phyloP scores from a whole-genome alignment of 805 yeast genomes.

The Metschnikowia lochheadii region DNA sequence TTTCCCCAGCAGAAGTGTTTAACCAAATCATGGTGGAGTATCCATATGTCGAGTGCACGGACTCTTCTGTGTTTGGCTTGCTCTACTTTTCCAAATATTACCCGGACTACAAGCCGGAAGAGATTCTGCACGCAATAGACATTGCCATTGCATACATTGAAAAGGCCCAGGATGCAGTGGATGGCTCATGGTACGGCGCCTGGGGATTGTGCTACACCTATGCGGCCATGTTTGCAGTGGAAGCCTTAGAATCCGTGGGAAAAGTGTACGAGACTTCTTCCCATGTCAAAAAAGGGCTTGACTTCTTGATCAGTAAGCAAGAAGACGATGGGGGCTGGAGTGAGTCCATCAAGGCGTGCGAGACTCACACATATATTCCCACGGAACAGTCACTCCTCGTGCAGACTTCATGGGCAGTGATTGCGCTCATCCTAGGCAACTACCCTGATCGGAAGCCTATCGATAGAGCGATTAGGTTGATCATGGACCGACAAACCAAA shows the following conservation, averaged over 20 bases:
- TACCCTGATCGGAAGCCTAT: constrained; percentile 71
- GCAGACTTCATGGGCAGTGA: constrained; percentile 90
- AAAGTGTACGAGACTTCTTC: constrained; percentile 57
- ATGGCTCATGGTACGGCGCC: constrained; percentile 97
- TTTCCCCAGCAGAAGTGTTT: constrained; percentile 97
- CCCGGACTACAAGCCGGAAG: constrained; percentile 58
- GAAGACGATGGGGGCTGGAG: constrained; percentile 96
- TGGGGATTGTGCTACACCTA: constrained; percentile 98
- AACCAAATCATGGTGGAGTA: constrained; percentile 98
- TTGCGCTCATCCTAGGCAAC: constrained; percentile 73
- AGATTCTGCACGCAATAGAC: constrained; percentile 64
- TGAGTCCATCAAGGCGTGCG: constrained; percentile 88
- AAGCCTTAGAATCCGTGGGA: constrained; percentile 75
- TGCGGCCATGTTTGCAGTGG: constrained; percentile 97
- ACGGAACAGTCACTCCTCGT: constrained; percentile 65
- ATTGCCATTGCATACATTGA: constrained; percentile 73
- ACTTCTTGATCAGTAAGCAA: constrained; percentile 73
- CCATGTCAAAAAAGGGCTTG: constrained; percentile 73
- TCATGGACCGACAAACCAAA: constrained; percentile 61
- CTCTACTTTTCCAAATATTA: constrained; percentile 68
- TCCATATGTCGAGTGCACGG: constrained; percentile 98
- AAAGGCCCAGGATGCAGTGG: constrained; percentile 54
- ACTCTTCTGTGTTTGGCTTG: constrained; percentile 86
- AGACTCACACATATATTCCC: constrained; percentile 70
- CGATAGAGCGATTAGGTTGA: constrained; percentile 54